Conservation (phyloP, 108 stramenopile genomes). For the Aurantiochytrium sp. region DNA sequence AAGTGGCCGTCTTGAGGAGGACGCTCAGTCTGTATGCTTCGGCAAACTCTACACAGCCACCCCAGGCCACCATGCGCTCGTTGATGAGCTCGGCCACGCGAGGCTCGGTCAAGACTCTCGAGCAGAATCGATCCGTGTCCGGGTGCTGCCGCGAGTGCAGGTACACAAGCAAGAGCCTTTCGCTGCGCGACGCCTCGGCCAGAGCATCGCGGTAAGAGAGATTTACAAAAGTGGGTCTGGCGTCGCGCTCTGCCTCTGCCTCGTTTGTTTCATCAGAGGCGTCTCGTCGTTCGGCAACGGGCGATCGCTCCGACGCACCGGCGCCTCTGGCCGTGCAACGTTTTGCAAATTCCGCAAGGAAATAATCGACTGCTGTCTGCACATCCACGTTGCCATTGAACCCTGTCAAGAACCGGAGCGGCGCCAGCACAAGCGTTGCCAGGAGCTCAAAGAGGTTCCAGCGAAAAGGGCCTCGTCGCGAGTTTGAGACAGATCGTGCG, state of each 20-base stretch:
- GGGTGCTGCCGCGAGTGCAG: constrained; percentile 15
- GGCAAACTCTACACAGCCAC: not conserved
- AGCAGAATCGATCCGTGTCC: not conserved
- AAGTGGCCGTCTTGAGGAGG: not conserved
- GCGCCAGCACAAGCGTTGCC: not conserved
- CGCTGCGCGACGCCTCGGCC: not conserved
- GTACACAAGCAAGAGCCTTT: constrained; percentile 11
- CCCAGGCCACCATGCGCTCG: not conserved
- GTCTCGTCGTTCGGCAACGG: not conserved
- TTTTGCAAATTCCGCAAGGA: not conserved
- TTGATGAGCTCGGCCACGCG: not conserved
- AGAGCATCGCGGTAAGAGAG: not conserved
- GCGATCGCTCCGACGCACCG: too few relatives aligned
- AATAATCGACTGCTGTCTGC: not conserved
- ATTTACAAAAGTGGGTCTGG: not conserved
- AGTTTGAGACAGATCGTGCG: not conserved
- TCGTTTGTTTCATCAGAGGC: not conserved
- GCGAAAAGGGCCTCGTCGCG: not conserved
- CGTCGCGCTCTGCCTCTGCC: not conserved
- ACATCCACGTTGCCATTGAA: not conserved
- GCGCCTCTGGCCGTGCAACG: not conserved
- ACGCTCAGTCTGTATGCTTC: not conserved
- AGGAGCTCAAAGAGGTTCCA: not conserved
- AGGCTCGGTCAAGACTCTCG: not conserved
- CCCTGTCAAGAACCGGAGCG: constrained; percentile 11